Percentiles rank a stretch among this genome's conserved stretches.
Evolutionary conservation across 1,284 basidiomycete species (phyloP).

Genomic region (Phenoliferia sp.): DNA sequence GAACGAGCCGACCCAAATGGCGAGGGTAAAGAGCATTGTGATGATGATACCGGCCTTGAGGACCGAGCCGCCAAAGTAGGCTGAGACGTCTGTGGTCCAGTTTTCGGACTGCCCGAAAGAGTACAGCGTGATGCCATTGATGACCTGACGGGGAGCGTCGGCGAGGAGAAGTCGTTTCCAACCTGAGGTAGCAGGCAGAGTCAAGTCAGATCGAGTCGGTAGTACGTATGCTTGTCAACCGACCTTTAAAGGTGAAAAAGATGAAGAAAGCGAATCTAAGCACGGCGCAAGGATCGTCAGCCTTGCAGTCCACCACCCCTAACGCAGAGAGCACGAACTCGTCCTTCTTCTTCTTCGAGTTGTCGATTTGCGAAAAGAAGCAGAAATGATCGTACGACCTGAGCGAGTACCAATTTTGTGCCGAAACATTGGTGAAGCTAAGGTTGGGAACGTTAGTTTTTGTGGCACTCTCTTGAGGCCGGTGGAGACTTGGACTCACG

Average conservation of each 20-base stretch:
- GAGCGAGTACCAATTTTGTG: conserved; percentile 89
- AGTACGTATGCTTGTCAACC: conserved; percentile 38
- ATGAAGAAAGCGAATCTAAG: conserved; percentile 78
- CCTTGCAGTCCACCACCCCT: background rate
- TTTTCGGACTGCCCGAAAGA: conserved; percentile 78
- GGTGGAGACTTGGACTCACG: conserved; percentile 49
- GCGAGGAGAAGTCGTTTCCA: conserved; percentile 94
- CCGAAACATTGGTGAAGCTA: conserved; percentile 94
- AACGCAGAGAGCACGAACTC: conserved; percentile 55
- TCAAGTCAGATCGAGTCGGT: background rate
- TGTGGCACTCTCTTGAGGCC: too few species aligned
- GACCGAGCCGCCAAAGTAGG: conserved; percentile 48
- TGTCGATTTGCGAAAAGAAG: conserved; percentile 93
- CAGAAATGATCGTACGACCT: conserved; percentile 84
- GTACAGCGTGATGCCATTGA: conserved; percentile 90
- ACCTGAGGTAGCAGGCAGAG: conserved; percentile 49
- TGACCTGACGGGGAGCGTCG: conserved; percentile 94
- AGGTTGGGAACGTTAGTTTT: too few species aligned
- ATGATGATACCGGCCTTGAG: conserved; percentile 48
- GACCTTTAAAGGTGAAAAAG: conserved; percentile 98
- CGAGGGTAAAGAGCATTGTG: conserved; percentile 85
- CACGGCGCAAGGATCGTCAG: background rate
- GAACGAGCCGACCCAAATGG: conserved; percentile 79
- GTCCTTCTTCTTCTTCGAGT: conserved; percentile 92
- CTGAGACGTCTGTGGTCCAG: conserved; percentile 60